Conservation (phyloP, 1,284 basidiomycete species). For the Lignosus rhinocerotis region DNA sequence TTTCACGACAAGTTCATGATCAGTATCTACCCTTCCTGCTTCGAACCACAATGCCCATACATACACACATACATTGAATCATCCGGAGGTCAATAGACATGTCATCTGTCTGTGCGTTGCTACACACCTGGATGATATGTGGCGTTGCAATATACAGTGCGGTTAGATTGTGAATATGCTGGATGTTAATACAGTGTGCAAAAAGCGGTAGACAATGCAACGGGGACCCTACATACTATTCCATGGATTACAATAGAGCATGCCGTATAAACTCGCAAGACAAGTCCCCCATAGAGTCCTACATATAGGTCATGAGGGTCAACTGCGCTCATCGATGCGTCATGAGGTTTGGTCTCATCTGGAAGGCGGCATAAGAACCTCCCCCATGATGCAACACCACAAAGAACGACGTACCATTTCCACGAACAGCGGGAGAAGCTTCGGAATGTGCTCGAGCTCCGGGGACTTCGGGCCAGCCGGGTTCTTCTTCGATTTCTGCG, state of each 20-base stretch:
- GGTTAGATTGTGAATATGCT: constrained; percentile 4
- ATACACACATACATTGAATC: background rate
- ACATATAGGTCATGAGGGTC: background rate
- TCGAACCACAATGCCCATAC: background rate
- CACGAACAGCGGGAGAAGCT: constrained; percentile 82
- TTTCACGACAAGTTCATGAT: constrained; percentile 14
- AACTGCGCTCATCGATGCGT: constrained; percentile 8
- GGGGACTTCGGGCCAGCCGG: constrained; percentile 65
- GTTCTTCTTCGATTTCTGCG: constrained; percentile 31
- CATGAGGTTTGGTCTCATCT: constrained; percentile 27
- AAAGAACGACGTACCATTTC: constrained; percentile 69
- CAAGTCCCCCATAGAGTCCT: background rate
- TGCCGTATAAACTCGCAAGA: background rate
- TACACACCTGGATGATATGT: constrained; percentile 16
- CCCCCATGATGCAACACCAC: background rate
- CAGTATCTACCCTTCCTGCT: background rate
- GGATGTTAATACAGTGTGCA: constrained; percentile 7
- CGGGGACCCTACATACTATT: constrained; percentile 11
- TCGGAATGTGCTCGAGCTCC: constrained; percentile 73
- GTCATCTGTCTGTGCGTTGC: constrained; percentile 7
- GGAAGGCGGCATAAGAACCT: background rate
- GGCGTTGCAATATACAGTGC: constrained; percentile 12
- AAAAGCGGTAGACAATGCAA: background rate
- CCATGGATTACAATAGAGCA: constrained; percentile 22
- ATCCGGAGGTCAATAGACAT: constrained; percentile 1